phyloP scores from a whole-genome alignment of 2,329 filamentous ascomycete species.

The Beauveria sp. region DNA sequence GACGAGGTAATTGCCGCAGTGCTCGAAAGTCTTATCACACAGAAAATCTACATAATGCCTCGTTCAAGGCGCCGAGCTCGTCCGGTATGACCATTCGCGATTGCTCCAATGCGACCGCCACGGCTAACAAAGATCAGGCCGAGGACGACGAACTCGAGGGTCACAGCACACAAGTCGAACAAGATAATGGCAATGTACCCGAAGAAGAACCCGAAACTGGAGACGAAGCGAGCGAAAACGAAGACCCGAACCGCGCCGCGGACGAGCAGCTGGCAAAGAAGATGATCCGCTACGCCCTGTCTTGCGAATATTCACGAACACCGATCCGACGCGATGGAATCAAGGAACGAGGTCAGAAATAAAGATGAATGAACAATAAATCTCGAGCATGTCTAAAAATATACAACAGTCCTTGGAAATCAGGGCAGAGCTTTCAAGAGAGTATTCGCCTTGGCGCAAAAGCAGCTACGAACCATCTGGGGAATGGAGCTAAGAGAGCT shows the following conservation, averaged over 20 bases:
- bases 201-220: constrained; percentile 30
- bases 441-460: constrained; percentile 72
- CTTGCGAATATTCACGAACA: constrained; percentile 56
- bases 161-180: constrained; percentile 21
- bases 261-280: constrained; percentile 54
- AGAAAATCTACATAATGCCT: not conserved
- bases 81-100: constrained; percentile 17
- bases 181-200: constrained; percentile 21
- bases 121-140: constrained; percentile 13
- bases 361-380: constrained; percentile 5
- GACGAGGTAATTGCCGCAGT: not conserved
- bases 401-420: constrained; percentile 58
- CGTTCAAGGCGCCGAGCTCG: constrained; percentile 23
- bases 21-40: not conserved
- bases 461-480: constrained; percentile 61
- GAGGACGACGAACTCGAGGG: constrained; percentile 12
- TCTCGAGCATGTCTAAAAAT: not conserved
- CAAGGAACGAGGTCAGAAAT: constrained; percentile 48
- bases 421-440: constrained; percentile 63
- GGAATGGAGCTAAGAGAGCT: constrained; percentile 92
- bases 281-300: constrained; percentile 59
- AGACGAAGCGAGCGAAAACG: constrained; percentile 29
- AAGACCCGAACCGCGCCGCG: constrained; percentile 27
- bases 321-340: constrained; percentile 56
- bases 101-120: not conserved